Conservation (phyloP, 208 protist species). For the Tritrichomonas musculus region DNA sequence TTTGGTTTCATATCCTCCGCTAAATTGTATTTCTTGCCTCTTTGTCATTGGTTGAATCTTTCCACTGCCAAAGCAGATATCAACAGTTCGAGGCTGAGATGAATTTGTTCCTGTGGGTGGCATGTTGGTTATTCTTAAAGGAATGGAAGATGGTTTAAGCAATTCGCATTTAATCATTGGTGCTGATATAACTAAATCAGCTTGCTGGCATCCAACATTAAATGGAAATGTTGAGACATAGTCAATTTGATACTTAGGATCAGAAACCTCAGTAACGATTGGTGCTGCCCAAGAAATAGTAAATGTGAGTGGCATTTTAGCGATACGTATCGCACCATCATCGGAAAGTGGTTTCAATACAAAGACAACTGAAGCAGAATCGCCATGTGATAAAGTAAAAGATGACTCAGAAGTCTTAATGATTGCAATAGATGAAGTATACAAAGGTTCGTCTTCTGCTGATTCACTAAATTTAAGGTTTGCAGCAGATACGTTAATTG, state of each 20-base stretch:
- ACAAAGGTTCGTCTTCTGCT: neutral
- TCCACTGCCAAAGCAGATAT: neutral
- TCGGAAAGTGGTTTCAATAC: neutral
- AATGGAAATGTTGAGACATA: neutral
- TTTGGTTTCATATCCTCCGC: no score
- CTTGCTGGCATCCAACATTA: neutral
- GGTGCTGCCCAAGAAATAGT: neutral
- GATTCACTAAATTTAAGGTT: neutral
- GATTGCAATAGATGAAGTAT: neutral
- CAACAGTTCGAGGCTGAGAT: neutral
- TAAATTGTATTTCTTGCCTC: no score
- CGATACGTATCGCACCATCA: neutral
- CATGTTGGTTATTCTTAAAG: neutral
- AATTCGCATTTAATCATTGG: neutral
- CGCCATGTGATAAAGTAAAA: neutral
- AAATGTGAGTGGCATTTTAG: neutral
- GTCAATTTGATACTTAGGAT: neutral
- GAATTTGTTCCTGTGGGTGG: neutral
- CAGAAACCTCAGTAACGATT: neutral
- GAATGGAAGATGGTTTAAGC: neutral
- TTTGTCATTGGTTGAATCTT: conserved; percentile 13
- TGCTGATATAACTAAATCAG: neutral
- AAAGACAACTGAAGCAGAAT: neutral
- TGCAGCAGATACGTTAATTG: neutral
- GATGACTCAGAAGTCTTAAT: neutral